Evolutionary conservation across 2,329 filamentous ascomycete species (phyloP), one percentile per base, ranked within the genome.

Genomic region (Thermothelomyces thermophilus): DNA sequence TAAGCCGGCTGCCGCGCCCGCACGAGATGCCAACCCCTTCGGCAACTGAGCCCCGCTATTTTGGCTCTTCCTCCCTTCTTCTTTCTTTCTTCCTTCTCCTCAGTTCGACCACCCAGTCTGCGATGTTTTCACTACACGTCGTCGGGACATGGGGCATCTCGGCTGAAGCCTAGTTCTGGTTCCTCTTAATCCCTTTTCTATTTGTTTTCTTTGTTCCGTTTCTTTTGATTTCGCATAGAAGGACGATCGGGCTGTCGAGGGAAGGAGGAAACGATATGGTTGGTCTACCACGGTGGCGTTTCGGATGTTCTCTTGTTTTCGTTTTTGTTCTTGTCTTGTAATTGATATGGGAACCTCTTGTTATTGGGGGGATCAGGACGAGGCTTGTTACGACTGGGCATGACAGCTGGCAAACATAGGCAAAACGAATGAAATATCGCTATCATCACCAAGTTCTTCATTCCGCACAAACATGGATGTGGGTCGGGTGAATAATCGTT

Each of bases 331-430:
- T 17, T 24, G 28, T 40, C 19, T 28, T 24, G 36, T 11, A 34
- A 16, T 41, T 33, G 8, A 39, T 36, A 36, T 28, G 49, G 47
- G 20, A 20, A 5, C 9, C 41, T 16, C 26, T 26, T 22, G 33
- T 33, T 17, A 44, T 37, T 19, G 30, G 40, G 42, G 17, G 17
- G 40, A 31, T 6, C 11, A 40, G 17, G 33, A 22, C 11, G 17
- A 39, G 22, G 41, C 24, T 22, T 19, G 42, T 31, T 48, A 58
- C 24, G 54, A 56, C 26, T 53, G 45, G 50, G 45, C 53, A 58
- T 52, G 54, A 58, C 50, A 40, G 48, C 14, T 37, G 28, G 34
- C 22, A 39, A 24, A 61, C 53, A 61, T 46, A 60, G 45, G 16
- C 22, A 56, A 46, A 43, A 43, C 58, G 30, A 9, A 31, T n/a